phyloP scores from a whole-genome alignment of 2,329 filamentous ascomycete species.

The Alternaria ventricosa region DNA sequence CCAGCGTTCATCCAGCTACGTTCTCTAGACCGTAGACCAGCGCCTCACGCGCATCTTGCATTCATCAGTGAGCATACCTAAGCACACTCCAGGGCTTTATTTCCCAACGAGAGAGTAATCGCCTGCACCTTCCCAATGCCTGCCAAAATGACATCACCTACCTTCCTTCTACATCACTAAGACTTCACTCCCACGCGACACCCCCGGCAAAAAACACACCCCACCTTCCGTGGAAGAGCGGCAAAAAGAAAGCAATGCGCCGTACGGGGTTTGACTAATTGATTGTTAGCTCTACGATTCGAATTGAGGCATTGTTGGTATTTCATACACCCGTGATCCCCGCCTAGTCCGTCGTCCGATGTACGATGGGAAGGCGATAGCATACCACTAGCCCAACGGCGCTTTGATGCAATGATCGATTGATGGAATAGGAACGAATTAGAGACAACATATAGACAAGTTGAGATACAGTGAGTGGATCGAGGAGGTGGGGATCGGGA shows the following conservation, averaged over 20 bases:
- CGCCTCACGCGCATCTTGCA: background rate
- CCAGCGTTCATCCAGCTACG: background rate
- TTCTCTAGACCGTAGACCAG: background rate
- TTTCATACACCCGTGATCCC: constrained; percentile 38
- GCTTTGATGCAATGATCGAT: constrained; percentile 22
- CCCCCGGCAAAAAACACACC: background rate
- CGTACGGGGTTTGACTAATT: constrained; percentile 23
- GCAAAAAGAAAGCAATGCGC: constrained; percentile 16
- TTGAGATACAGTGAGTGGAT: background rate
- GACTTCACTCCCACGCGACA: background rate
- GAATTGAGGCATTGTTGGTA: background rate
- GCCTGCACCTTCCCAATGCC: background rate
- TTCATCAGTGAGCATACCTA: background rate
- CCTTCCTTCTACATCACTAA: background rate
- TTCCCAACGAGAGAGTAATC: background rate
- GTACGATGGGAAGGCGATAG: constrained; percentile 47
- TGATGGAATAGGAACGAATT: background rate
- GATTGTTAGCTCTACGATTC: background rate
- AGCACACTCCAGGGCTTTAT: background rate
- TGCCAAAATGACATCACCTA: background rate
- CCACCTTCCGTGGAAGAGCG: background rate
- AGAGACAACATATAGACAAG: background rate
- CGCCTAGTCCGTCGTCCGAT: constrained; percentile 19
- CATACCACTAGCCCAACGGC: constrained; percentile 49
- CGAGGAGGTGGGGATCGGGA: background rate